phyloP scores from a whole-genome alignment of 176 grass and related monocot genomes.

The Oryza australiensis region DNA sequence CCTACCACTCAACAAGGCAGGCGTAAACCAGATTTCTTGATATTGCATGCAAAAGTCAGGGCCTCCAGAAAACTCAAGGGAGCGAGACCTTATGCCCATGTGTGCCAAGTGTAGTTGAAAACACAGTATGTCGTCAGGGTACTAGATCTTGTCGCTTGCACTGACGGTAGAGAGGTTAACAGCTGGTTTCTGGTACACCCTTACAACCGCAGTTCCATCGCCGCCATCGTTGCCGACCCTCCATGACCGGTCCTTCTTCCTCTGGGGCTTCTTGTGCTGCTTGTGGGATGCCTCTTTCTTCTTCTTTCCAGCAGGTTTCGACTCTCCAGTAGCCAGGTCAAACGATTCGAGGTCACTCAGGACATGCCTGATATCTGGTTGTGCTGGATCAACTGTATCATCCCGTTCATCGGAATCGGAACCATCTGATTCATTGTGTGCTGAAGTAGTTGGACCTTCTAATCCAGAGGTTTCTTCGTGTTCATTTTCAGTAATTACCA shows the following conservation, averaged over 20 bases:
- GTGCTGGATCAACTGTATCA: neutral
- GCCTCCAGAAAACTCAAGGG: neutral
- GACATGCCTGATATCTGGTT: slow-evolving; percentile 38
- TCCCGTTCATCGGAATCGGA: neutral
- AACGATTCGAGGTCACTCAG: slow-evolving; percentile 64
- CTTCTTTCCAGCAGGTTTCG: slow-evolving; percentile 35
- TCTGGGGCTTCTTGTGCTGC: slow-evolving; percentile 65
- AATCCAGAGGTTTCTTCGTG: neutral
- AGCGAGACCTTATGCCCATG: neutral
- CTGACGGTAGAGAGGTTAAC: slow-evolving; percentile 16
- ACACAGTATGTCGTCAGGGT: neutral
- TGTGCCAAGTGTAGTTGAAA: neutral
- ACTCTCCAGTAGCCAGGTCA: slow-evolving; percentile 41
- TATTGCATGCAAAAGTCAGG: neutral
- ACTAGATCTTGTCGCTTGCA: slow-evolving; percentile 7
- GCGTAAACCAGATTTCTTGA: neutral
- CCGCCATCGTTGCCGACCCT: slow-evolving; percentile 51
- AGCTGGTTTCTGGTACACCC: slow-evolving; percentile 51
- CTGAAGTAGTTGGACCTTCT: slow-evolving; percentile 20
- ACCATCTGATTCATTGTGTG: slow-evolving; percentile 19
- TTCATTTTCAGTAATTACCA: neutral
- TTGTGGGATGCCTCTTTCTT: slow-evolving; percentile 43
- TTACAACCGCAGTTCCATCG: slow-evolving; percentile 54
- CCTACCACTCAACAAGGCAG: no score
- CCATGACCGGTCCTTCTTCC: slow-evolving; percentile 79